Evolutionary conservation across 2,329 filamentous ascomycete genomes (phyloP), one percentile per base, ranked within the genome.

Genomic region (Colletotrichum agaves): DNA sequence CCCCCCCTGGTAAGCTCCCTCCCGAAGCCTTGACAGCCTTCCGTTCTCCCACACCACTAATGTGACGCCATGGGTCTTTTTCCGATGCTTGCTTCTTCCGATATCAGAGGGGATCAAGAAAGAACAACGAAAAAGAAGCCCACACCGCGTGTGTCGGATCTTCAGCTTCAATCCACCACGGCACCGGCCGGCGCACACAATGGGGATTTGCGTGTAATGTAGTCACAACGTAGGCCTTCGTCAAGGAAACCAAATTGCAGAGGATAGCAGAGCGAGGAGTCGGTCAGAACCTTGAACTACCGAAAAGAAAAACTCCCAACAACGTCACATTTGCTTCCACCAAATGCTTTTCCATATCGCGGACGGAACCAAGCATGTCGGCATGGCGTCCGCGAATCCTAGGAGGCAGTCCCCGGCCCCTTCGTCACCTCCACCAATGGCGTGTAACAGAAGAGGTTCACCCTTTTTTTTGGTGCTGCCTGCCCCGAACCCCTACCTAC

Each of bases 361-460:
- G 21, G 49, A 15, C 23, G 23, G 23, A 23, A 52, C n/a, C 8
- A 52, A 31, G 23, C 49, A 52, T 11, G 21, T 19, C 21, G 27
- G 19, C n/a, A 35, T 17, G 50, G n/a, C 17, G 17, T 21, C 21
- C 33, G 27, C 31, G 21, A 35, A 37, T 53, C 50, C 50, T 39
- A 59, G 53, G 53, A 59, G 61, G 61, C 61, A 44, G 52, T 12
- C n/a, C 17, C 15, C 31, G 33, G 61, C 61, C 61, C 61, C 53
- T 52, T 27, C 27, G 7, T 33, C 12, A 23, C 47, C 23, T 27
- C 47, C 27, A 61, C 64, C 64, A 67, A 67, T 67, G 46, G 64
- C 64, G 60, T 67, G 60, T 67, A 63, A 67, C 60, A 67, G 63
- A 63, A 47, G 31, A 12, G 27, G 27, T 8, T 8, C 27, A 27